Evolutionary conservation across 371 early-diverging fungal genomes (phyloP).

Genomic region (Circinella minor): DNA sequence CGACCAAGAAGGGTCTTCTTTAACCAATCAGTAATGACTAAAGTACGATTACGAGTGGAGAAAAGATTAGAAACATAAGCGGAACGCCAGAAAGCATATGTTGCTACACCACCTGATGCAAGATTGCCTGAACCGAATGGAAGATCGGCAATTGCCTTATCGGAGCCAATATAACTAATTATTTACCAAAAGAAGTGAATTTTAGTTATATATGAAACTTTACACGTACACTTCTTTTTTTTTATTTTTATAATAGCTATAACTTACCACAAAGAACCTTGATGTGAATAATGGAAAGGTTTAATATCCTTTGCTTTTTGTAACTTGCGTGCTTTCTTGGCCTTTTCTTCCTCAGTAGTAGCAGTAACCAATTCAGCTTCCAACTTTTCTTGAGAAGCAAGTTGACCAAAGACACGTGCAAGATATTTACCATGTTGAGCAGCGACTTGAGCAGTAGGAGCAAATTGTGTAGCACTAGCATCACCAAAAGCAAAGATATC

Average conservation of each 20-base stretch:
- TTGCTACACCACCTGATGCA: slow-evolving; percentile 75
- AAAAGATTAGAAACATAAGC: slow-evolving; percentile 78
- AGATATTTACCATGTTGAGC: slow-evolving; percentile 89
- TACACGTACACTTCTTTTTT: too few relatives aligned
- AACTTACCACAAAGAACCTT: slow-evolving; percentile 83
- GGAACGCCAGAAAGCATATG: slow-evolving; percentile 80
- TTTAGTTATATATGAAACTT: too few relatives aligned
- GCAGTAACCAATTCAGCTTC: slow-evolving; percentile 35
- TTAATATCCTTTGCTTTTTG: slow-evolving; percentile 50
- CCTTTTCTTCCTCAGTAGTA: slow-evolving; percentile 37
- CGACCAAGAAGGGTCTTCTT: slow-evolving; percentile 87
- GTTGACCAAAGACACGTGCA: slow-evolving; percentile 67
- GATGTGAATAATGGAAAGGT: slow-evolving; percentile 82
- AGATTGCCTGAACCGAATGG: slow-evolving; percentile 77
- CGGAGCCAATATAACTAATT: slow-evolving; percentile 81
- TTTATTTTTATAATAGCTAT: not conserved
- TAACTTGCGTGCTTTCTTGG: slow-evolving; percentile 45
- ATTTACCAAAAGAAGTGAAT: not conserved
- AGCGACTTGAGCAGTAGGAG: slow-evolving; percentile 96
- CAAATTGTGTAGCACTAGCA: slow-evolving; percentile 82
- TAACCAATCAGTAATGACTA: slow-evolving; percentile 90
- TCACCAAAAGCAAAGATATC: slow-evolving; percentile 91
- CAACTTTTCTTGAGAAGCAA: slow-evolving; percentile 54
- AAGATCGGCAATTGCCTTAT: slow-evolving; percentile 90
- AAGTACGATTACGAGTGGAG: slow-evolving; percentile 77